Evolutionary conservation across 768 basidiomycete genomes (phyloP), one percentile per base, ranked within the genome.

Genomic region (Hemileccinum rubropunctum): DNA sequence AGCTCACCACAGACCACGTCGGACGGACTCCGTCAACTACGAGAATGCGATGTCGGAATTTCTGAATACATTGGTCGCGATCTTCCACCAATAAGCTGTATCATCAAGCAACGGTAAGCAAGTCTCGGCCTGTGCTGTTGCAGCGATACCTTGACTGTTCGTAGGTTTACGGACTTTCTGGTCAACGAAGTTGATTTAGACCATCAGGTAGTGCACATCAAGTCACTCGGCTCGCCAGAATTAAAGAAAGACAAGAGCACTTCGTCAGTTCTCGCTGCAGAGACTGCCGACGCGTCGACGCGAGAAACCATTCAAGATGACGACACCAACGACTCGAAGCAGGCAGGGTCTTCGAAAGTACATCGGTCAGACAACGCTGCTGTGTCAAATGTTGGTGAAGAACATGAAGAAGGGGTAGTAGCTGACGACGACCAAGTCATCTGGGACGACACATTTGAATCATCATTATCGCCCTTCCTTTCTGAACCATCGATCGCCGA

Each of bases 101-200:
- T 98, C 61, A 98, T 98, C 68, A 98, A 98, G 71, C 95, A 98
- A 72, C 78, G 95, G 95, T 93, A 50, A 53, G 79, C 63, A 12
- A 17, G 30, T 36, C 27, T 50, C 48, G 17, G 15, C 27, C 28
- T 30, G 28, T 42, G 5, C 30, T 32, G 11, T n/a, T 6, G 43
- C 30, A 43, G 41, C 39, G 39, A 45, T 37, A 17, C 33, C 46
- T n/a, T 17, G 50, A 44, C 30, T 44, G 21, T 18, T 41, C 45
- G 23, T 62, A 97, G 95, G 61, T 98, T 98, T 67, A 95, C 95
- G 35, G 97, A 99, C 69, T 99, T 99, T 65, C 60, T 98, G 60
- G 97, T 99, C 17, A 88, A 79, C 60, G 97, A 99, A 71, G 86
- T 99, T 28, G 84, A 89, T 61, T 78, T 83, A 52, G 84, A 91